Base-by-base conservation (phyloP, 768 basidiomycete genomes). In the Kwoniella heveanensis region DNA sequence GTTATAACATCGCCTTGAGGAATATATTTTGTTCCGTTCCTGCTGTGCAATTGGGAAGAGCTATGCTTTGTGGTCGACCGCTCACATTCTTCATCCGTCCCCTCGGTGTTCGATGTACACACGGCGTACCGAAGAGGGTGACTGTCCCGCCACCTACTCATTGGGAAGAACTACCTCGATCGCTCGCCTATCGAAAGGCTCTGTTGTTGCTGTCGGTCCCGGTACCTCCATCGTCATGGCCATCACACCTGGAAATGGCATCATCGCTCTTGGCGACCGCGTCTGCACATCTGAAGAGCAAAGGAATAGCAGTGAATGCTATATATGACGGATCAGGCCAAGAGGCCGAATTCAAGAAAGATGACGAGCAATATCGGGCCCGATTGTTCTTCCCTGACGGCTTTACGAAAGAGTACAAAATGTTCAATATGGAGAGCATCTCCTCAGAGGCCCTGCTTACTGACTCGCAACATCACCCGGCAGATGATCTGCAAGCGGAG, bases 341-440 rank as follows among this genome's bases (percentile, higher is more conserved):
- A 7, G 26, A 39, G 1, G 44, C 48, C 7, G 27, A 54, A 3
- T 70, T 74, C 27, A 15, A 24, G 19, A 47, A 54, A 15, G 29
- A 47, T 5, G 66, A 51, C 21, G 66, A 56, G 39, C 37, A 53
- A 21, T 79, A 77, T 48, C 50, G 44, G 21, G 78, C 72, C 2
- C 65, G 65, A 47, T 27, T 77, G 48, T 69, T 65, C n/a, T 70
- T 48, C 27, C 74, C 76, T 7, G 74, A 74, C 68, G 76, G 73
- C 21, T 26, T 58, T 8, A 26, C 21, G 15, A 44, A 47, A 13
- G 9, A 9, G 32, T 70, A 54, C 46, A 46, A 47, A 1, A 21
- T 1, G n/a, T 66, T 71, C 54, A 60, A 21, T 10, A 44, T 53
- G 60, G 25, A 47, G 3, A 65, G 56, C 4, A 30, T 62, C 17